A percentile compares a stretch with the other conserved stretches of the same genome.
Conservation (phyloP, 108 stramenopile species). For the Nitzschia sp. region DNA sequence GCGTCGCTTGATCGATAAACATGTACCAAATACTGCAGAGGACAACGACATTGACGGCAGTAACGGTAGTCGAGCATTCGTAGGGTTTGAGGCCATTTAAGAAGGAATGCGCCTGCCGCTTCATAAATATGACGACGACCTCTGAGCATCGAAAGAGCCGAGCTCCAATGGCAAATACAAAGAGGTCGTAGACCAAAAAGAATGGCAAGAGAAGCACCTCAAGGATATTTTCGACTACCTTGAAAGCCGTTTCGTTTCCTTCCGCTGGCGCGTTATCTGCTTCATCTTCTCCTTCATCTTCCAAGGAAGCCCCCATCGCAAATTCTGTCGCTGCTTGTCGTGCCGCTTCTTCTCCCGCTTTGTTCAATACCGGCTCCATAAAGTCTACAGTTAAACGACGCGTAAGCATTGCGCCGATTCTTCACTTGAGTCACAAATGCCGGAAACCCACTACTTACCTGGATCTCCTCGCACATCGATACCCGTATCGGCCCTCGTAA, state of each 20-base stretch:
- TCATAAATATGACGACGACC: neutral
- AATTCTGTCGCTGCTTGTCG: conserved; percentile 33
- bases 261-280: neutral
- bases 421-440: too few species aligned
- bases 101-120: conserved; percentile 29
- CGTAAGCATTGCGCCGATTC: too few species aligned
- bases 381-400: conserved; percentile 17
- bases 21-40: conserved; percentile 71
- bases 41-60: conserved; percentile 76
- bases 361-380: conserved; percentile 49
- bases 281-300: conserved; percentile 2
- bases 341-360: conserved; percentile 46
- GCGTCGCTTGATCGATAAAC: conserved; percentile 62
- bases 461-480: conserved; percentile 67
- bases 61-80: conserved; percentile 43
- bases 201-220: conserved; percentile 24
- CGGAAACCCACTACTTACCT: conserved; percentile 24
- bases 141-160: conserved; percentile 15
- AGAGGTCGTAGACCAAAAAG: conserved; percentile 28
- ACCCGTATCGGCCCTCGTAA: conserved; percentile 53
- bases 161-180: conserved; percentile 14
- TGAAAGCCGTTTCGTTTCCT: neutral
- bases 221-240: conserved; percentile 6
- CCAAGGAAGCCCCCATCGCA: conserved; percentile 5
- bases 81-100: conserved; percentile 50